phyloP scores from a whole-genome alignment of 345 rosid species.

The Rhodamnia rubescens region DNA sequence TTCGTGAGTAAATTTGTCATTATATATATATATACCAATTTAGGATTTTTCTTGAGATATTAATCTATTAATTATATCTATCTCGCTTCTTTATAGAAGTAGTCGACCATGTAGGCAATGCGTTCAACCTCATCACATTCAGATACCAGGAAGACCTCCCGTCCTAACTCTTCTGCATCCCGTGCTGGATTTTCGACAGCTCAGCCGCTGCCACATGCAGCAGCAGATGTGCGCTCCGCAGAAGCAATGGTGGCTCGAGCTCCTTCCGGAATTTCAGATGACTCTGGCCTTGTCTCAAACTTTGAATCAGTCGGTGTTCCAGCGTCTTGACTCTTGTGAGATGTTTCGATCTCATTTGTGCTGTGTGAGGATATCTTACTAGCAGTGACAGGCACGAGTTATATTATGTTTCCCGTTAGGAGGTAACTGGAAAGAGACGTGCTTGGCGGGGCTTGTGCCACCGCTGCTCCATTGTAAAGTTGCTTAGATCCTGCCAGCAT shows the following conservation, averaged over 20 bases:
- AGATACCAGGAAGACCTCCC: background rate
- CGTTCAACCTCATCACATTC: background rate
- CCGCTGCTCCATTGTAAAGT: slow-evolving; percentile 19
- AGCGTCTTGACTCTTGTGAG: slow-evolving; percentile 5
- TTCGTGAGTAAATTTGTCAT: too few species aligned
- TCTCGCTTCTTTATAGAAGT: background rate
- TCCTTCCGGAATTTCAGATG: slow-evolving; percentile 57
- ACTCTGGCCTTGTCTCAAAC: slow-evolving; percentile 12
- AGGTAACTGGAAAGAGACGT: slow-evolving; percentile 17
- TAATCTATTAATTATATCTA: too few species aligned
- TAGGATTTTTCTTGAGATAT: background rate
- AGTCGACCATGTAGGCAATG: background rate
- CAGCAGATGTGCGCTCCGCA: slow-evolving; percentile 69
- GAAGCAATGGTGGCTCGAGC: slow-evolving; percentile 78
- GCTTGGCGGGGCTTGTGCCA: slow-evolving; percentile 22
- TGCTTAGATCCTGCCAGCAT: slow-evolving; percentile 66
- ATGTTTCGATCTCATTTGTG: slow-evolving; percentile 22
- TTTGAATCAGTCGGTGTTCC: slow-evolving; percentile 8
- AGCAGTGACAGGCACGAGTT: slow-evolving; percentile 11
- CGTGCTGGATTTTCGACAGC: slow-evolving; percentile 45
- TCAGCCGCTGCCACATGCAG: slow-evolving; percentile 88
- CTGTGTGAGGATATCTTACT: background rate
- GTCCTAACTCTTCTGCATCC: slow-evolving; percentile 11
- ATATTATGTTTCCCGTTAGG: slow-evolving; percentile 26
- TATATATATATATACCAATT: too few species aligned